phyloP scores from a whole-genome alignment of 345 rosid species.

The Lumnitzera racemosa region DNA sequence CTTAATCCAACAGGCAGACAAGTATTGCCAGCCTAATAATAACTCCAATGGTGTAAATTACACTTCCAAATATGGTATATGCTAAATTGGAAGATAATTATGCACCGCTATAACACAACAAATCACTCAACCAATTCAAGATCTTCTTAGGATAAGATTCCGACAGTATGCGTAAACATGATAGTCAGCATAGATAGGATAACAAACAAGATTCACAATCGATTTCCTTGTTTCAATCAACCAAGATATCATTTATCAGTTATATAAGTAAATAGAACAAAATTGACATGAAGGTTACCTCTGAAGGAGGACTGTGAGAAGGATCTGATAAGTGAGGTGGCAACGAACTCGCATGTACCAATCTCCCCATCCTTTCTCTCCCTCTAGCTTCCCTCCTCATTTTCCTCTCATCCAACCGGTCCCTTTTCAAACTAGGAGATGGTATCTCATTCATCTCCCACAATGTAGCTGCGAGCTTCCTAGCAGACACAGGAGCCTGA shows the following conservation, averaged over 20 bases:
- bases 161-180: too few species aligned
- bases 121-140: too few species aligned
- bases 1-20: too few species aligned
- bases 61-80: too few species aligned
- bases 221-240: too few species aligned
- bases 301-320: slow-evolving; percentile 88
- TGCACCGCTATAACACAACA: too few species aligned
- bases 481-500: slow-evolving; percentile 70
- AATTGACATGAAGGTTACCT: slow-evolving; percentile 38
- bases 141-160: too few species aligned
- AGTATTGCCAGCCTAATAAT: too few species aligned
- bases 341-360: slow-evolving; percentile 60
- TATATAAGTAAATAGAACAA: neutral
- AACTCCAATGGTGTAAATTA: too few species aligned
- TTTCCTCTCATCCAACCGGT: slow-evolving; percentile 33
- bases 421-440: slow-evolving; percentile 51
- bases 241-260: neutral
- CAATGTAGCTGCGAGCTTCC: slow-evolving; percentile 92
- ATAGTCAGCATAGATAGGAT: too few species aligned
- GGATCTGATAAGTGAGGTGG: slow-evolving; percentile 98
- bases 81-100: too few species aligned
- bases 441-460: slow-evolving; percentile 99
- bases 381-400: slow-evolving; percentile 38
- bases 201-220: too few species aligned
- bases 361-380: slow-evolving; percentile 49